Base-by-base conservation (phyloP, 352 stramenopile species). In the Globisporangium spinosum region DNA sequence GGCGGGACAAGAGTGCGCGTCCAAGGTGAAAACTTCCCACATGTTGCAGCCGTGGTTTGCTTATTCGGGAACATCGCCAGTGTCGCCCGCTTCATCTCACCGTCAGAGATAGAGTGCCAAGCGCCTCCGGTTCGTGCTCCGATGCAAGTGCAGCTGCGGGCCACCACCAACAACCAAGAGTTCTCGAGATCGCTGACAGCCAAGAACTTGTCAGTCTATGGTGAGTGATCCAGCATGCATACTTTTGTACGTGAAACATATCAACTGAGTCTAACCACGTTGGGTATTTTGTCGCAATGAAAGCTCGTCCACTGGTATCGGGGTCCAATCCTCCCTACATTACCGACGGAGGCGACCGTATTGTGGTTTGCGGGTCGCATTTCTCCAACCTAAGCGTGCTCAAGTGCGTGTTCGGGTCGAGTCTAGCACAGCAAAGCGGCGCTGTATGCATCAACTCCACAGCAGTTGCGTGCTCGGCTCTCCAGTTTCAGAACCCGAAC, bases 151-250 rank as follows among this genome's bases (percentile, higher is more conserved):
- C 9, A 68, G 9, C 62, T 91, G 20, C 72, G 71, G 15, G 34
- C 91, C n/a, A 86, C 74, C 17, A 89, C 75, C 0, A 90, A 90
- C 57, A 63, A 67, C 0, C 76, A 89, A 65, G 81, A 89, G 32
- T 88, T 80, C 57, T 88, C 76, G 3, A 53, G 58, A 12, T 2
- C 66, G 0, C 45, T 90, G 3, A 15, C 65, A 25, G 32, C 58
- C 6, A 20, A 47, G 1, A 17, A n/a, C 2, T 49, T 65, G 35
- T 59, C 56, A n/a, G n/a, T 70, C 10, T 65, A 56, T 22, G 57
- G 65, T 70, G 27, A 45, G 64, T 65, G 34, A 3, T 32, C 22
- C 15, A 15, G 4, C 7, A 29, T 10, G 35, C 20, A 29, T 15
- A 3, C 0, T 38, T 58, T 32, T 23, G 2, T 6, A 17, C 7